Conservation (phyloP, 2,329 filamentous ascomycete species). For the Fusarium austroafricanum region DNA sequence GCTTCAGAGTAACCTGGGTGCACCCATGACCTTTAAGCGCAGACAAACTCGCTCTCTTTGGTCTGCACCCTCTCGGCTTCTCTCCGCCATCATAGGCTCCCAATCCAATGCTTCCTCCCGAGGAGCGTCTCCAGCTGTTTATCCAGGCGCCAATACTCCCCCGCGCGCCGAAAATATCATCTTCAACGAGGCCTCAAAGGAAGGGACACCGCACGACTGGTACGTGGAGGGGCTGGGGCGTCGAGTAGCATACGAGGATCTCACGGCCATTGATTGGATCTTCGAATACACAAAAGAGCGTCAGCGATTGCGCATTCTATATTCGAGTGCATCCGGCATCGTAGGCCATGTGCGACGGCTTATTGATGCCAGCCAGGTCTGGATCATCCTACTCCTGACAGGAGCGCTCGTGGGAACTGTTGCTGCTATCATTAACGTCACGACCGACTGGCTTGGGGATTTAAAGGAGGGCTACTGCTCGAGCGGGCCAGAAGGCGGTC, state of each 20-base stretch:
- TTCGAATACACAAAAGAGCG: constrained; percentile 98
- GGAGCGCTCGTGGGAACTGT: constrained; percentile 86
- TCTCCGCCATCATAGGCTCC: constrained; percentile 59
- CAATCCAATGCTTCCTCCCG: constrained; percentile 29
- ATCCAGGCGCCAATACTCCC: constrained; percentile 22
- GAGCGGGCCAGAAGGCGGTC: constrained; percentile 78
- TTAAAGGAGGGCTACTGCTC: constrained; percentile 91
- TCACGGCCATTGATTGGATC: constrained; percentile 99
- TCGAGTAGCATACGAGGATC: constrained; percentile 92
- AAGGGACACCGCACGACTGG: constrained; percentile 76
- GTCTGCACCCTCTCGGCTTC: constrained; percentile 60
- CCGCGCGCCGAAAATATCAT: constrained; percentile 23
- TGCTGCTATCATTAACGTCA: constrained; percentile 89
- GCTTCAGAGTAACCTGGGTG: constrained; percentile 60
- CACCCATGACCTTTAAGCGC: constrained; percentile 77
- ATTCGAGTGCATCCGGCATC: constrained; percentile 75
- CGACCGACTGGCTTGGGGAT: constrained; percentile 93
- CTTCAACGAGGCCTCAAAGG: constrained; percentile 53
- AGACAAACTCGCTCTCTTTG: constrained; percentile 66
- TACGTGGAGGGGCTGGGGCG: constrained; percentile 88
- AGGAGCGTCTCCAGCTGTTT: constrained; percentile 36
- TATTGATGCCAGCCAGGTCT: constrained; percentile 88
- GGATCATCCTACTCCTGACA: constrained; percentile 87
- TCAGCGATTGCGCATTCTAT: constrained; percentile 82
- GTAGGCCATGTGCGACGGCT: constrained; percentile 78